phyloP scores from a whole-genome alignment of 805 yeast genomes.

The Ogataea salicorniae region DNA sequence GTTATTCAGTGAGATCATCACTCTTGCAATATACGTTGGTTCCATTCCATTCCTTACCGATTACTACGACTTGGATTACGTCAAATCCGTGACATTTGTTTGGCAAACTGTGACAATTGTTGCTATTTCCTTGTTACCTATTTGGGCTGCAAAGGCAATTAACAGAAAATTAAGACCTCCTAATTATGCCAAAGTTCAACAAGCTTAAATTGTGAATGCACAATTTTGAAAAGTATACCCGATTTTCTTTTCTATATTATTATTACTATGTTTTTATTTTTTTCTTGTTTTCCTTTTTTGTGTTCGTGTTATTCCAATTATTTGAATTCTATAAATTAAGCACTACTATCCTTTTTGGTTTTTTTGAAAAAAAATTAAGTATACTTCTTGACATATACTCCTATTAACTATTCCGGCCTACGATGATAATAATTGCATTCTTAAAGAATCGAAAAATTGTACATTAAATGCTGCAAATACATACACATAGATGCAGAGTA shows the following conservation, averaged over 20 bases:
- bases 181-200: constrained; percentile 94
- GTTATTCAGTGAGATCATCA: constrained; percentile 66
- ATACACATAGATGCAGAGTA: background rate
- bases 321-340: too few relatives aligned
- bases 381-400: too few relatives aligned
- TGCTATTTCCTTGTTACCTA: constrained; percentile 73
- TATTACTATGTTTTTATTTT: too few relatives aligned
- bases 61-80: constrained; percentile 72
- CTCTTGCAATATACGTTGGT: constrained; percentile 59
- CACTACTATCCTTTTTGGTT: too few relatives aligned
- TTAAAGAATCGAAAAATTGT: too few relatives aligned
- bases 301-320: too few relatives aligned
- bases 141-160: constrained; percentile 77
- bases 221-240: background rate
- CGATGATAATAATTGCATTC: too few relatives aligned
- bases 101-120: constrained; percentile 69
- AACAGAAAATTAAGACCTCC: constrained; percentile 84
- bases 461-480: too few relatives aligned
- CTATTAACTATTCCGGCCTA: too few relatives aligned
- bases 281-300: background rate
- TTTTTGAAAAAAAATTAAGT: too few relatives aligned
- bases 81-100: constrained; percentile 50
- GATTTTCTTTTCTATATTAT: background rate
- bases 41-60: constrained; percentile 82
- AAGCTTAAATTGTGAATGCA: constrained; percentile 34